Base-by-base conservation (phyloP, 2,329 filamentous ascomycete species). In the Monilinia vaccinii-corymbosi region DNA sequence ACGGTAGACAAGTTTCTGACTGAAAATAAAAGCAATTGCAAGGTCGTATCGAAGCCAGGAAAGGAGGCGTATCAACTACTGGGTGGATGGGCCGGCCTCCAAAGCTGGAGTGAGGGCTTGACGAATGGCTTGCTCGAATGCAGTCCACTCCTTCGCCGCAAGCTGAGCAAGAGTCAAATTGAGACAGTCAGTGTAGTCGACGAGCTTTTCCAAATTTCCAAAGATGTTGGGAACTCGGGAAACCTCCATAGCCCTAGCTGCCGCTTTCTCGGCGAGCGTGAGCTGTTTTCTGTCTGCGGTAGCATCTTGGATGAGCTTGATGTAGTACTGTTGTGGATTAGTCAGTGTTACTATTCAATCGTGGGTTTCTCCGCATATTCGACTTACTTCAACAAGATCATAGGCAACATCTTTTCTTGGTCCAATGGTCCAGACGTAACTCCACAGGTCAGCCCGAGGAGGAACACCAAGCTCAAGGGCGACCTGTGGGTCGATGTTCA, bases 331-430 rank as follows among this genome's bases (percentile, higher is more conserved):
- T 42, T 11, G 36, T 14, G 21, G 16, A 53, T 67, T 25, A 65
- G 61, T 60, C 23, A 31, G n/a, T 21, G 40, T 4, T 21, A 23
- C 36, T n/a, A n/a, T 8, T 47, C 14, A 34, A 42, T 18, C 40
- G 25, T 31, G 31, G 25, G 46, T 25, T 5, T n/a, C 32, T 31
- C 14, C 5, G 16, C 23, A 36, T 60, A 72, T 36, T 36, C 34
- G 14, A 36, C 77, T 69, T 75, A 82, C 82, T 73, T 84, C 78
- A 25, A 85, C 69, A 3, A 85, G 69, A 65, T 86, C 83, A 16
- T 75, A 65, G 0, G 79, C 77, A 40, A 74, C 67, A 36, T 73
- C 75, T 0, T 75, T 74, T 71, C 81, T 83, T 5, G 78, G 75
- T 3, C 73, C 74, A 34, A 85, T 71, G 0, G 76, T 76, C 66